Evolutionary conservation across 169 alveolate species (phyloP), one percentile per base, ranked within the genome.

Genomic region (Plasmodium adleri): DNA sequence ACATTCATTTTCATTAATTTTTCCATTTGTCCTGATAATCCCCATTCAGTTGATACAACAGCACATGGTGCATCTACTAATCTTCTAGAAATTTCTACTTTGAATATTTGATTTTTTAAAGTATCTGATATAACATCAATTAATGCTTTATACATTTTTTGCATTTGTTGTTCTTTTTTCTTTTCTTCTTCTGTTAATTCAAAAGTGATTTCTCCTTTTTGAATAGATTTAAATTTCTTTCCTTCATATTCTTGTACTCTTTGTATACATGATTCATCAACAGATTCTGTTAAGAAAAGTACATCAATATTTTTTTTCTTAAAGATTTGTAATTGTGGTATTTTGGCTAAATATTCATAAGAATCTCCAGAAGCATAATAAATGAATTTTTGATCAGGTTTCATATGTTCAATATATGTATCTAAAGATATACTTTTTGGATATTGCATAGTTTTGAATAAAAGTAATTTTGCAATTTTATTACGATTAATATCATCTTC

Each of bases 401-500:
- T 95, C 99, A 98, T 97, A 64, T 97, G 93, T 70, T 91, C 97
- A 66, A 98, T 92, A 88, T 97, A 97, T 49, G 97, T 95, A 87
- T 97, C 98, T 63, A 98, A 94, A 56, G 98, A 93, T 32, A 96
- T 92, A 87, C 93, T 93, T 45, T 96, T 97, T 7, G 93, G 93
- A 43, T 95, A 83, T 88, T 94, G 95, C 86, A 97, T 94, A 32
- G 99, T 95, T 92, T 95, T 93, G 90, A 96, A 98, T 78, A 96
- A 96, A 67, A 98, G 94, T 72, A 98, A 93, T 94, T 97, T 97
- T 47, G 97, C 96, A 72, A 98, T 96, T 95, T 97, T 97, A 62
- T 96, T 92, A 74, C 99, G 95, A 89, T 97, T 97, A 67, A 98
- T 91, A 88, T 97, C 98, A 89, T 98, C 99, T 85, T 98, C 99